Percentiles rank a stretch among this genome's conserved stretches.
Evolutionary conservation across 148 eudicot genomes (phyloP).

Genomic region (Rhododendron ferrugineum): DNA sequence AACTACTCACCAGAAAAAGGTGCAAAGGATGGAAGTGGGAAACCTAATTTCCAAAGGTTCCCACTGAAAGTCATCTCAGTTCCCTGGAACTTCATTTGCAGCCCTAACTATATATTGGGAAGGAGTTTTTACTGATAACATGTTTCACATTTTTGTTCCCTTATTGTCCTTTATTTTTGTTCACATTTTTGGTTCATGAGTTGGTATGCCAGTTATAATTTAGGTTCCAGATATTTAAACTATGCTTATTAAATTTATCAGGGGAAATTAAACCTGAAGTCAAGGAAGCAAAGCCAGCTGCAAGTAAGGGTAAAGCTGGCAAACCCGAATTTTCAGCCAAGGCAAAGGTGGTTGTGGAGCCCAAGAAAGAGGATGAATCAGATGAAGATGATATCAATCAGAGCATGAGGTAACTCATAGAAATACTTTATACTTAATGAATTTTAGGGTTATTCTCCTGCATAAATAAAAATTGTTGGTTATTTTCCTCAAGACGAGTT

Average conservation of each 20-base stretch:
- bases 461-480: neutral
- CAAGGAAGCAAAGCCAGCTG: constrained; percentile 18
- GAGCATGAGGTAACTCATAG: constrained; percentile 25
- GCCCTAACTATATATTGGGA: neutral
- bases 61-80: too few species aligned
- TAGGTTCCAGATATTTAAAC: neutral
- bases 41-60: too few species aligned
- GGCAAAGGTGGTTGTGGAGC: constrained; percentile 25
- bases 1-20: too few species aligned
- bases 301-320: constrained; percentile 15
- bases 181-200: too few species aligned
- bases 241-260: neutral
- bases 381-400: constrained; percentile 34
- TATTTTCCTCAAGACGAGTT: neutral
- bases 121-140: neutral
- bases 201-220: neutral
- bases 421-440: neutral
- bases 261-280: constrained; percentile 18
- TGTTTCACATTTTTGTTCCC: neutral
- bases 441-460: neutral
- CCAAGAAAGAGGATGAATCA: constrained; percentile 30
- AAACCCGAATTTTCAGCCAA: constrained; percentile 28
- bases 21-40: too few species aligned
- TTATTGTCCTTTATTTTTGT: too few species aligned
- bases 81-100: neutral